phyloP scores from a whole-genome alignment of 371 early-diverging fungal genomes.

The Catenaria anguillulae region DNA sequence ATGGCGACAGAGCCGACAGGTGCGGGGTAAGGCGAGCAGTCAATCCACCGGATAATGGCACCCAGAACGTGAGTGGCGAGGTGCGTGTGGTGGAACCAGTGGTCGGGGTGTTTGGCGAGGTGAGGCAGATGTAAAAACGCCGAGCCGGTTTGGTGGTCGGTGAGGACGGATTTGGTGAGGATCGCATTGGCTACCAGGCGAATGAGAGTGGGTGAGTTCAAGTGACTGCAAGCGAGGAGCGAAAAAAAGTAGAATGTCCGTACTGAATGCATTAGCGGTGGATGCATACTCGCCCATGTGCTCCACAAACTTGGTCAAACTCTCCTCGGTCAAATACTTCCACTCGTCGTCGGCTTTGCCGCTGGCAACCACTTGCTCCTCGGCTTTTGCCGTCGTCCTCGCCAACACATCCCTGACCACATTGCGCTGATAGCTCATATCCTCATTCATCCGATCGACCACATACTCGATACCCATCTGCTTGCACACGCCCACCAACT shows the following conservation, averaged over 20 bases:
- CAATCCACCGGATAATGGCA: not conserved
- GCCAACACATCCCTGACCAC: not conserved
- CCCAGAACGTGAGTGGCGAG: not conserved
- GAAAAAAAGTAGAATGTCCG: too few relatives aligned
- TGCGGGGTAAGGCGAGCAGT: not conserved
- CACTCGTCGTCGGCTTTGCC: too few relatives aligned
- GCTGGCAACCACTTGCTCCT: too few relatives aligned
- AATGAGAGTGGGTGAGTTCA: too few relatives aligned
- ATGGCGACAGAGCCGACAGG: not conserved
- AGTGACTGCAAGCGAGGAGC: too few relatives aligned
- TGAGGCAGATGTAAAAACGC: not conserved
- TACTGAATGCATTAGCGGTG: not conserved
- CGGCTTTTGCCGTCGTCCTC: not conserved
- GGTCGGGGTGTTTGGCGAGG: not conserved
- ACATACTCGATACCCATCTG: not conserved
- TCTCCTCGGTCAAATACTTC: not conserved
- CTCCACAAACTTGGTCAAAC: not conserved
- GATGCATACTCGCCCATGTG: not conserved
- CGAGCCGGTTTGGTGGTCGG: not conserved
- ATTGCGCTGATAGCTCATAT: not conserved
- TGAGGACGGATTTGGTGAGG: not conserved
- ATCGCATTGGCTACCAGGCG: not conserved
- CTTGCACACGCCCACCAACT: not conserved
- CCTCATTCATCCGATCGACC: not conserved
- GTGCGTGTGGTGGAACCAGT: slow-evolving; percentile 4